These are phyloP conservation scores for Phytophthora ohioensis DNA, from an alignment of 352 stramenopile genomes.

Conservation along the genomic window DNA sequence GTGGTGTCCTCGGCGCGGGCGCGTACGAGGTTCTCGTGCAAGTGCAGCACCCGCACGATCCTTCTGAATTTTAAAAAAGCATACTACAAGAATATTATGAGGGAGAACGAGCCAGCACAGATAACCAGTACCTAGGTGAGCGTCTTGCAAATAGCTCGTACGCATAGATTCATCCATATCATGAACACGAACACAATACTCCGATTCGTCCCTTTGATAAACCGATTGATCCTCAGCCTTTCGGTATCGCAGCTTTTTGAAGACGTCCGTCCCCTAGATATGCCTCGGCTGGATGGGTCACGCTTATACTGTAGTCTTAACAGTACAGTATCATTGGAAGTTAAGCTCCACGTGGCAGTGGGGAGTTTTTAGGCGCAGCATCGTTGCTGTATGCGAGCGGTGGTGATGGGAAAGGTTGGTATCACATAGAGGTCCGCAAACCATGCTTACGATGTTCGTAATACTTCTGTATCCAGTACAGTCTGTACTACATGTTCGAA, in stretches of 20 bases:
- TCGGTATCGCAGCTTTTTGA: no score
- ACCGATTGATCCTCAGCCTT: no score
- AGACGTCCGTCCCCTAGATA: no score
- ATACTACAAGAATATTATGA: neutral
- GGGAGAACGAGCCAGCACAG: conserved; percentile 14
- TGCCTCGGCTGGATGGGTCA: no score
- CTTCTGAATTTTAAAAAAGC: conserved; percentile 16
- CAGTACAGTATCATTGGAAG: no score
- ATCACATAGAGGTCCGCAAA: neutral
- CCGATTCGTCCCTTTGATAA: no score
- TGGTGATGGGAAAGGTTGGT: neutral
- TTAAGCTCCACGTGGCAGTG: no score
- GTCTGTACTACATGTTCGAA: no score
- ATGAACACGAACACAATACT: conserved; percentile 13
- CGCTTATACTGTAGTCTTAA: no score
- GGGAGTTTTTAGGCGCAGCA: no score
- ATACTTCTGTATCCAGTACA: no score
- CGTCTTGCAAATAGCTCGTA: conserved; percentile 26
- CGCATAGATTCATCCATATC: conserved; percentile 21
- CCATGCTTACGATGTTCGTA: neutral
- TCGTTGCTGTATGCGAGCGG: no score
- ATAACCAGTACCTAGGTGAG: neutral
- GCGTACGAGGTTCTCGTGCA: conserved; percentile 61
- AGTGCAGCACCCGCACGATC: conserved; percentile 56
- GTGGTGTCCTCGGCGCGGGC: conserved; percentile 51